A percentile compares a stretch with the other conserved stretches of the same genome.
Conservation (phyloP, 2,329 filamentous ascomycete genomes). For the Aureobasidium subglaciale region DNA sequence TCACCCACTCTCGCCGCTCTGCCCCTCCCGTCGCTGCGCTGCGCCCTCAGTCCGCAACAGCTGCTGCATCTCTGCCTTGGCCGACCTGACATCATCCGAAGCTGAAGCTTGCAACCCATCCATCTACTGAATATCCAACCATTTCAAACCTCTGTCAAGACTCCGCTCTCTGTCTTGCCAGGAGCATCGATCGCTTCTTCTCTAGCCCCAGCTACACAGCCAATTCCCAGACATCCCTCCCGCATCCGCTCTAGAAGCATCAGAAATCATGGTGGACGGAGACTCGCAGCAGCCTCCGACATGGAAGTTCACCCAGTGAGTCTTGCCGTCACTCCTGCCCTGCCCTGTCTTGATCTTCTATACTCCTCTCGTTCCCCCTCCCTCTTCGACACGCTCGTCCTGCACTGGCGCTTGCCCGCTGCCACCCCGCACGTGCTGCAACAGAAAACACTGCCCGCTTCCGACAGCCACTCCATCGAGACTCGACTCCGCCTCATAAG, state of each 20-base stretch:
- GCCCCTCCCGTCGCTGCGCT: background rate
- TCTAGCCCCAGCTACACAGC: background rate
- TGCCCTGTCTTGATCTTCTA: background rate
- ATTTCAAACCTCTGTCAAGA: background rate
- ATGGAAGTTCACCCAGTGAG: conserved; percentile 99
- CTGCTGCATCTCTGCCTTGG: conserved; percentile 4
- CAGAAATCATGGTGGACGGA: conserved; percentile 85
- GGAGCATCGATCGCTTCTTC: background rate
- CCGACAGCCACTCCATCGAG: background rate
- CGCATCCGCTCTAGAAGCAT: background rate
- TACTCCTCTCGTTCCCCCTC: no score
- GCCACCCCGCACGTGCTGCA: conserved; percentile 1
- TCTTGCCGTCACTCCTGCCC: conserved; percentile 16
- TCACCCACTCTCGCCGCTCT: background rate
- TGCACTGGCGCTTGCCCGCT: background rate
- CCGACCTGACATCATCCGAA: conserved; percentile 14
- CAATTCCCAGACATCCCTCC: background rate
- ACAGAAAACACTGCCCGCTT: background rate
- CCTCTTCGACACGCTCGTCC: background rate
- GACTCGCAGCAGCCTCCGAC: conserved; percentile 70
- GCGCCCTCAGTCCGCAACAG: background rate
- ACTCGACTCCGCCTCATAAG: background rate
- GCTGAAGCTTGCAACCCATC: conserved; percentile 6
- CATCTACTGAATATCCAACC: background rate
- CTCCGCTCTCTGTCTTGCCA: background rate